Evolutionary conservation across 345 rosid genomes (phyloP).

Genomic region (Citrus sinensis): DNA sequence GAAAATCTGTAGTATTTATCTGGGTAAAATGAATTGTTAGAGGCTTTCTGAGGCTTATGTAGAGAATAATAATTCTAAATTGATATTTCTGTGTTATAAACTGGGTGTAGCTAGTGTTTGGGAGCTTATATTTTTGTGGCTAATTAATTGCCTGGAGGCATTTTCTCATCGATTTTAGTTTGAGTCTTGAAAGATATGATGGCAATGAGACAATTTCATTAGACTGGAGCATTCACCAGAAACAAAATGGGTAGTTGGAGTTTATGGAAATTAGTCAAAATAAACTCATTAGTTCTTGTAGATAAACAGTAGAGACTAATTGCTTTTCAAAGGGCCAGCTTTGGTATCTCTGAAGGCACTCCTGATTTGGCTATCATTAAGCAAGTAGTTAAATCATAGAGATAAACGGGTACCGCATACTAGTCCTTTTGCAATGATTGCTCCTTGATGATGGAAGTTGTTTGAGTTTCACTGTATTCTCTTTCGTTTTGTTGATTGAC

Average conservation of each 20-base stretch:
- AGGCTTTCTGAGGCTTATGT: background rate
- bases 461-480: background rate
- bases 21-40: background rate
- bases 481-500: slow-evolving; percentile 6
- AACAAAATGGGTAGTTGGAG: background rate
- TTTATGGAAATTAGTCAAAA: background rate
- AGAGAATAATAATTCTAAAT: background rate
- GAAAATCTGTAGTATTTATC: background rate
- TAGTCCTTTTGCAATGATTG: background rate
- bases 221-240: too few relatives aligned
- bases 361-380: background rate
- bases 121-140: background rate
- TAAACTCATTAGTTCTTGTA: background rate
- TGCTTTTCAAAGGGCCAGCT: background rate
- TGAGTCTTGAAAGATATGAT: too few relatives aligned
- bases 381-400: background rate
- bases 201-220: too few relatives aligned
- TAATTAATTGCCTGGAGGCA: background rate
- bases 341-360: background rate
- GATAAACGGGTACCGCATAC: background rate
- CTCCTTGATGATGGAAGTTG: background rate
- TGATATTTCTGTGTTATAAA: background rate
- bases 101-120: background rate
- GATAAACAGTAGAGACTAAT: background rate
- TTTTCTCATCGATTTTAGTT: background rate